phyloP scores from a whole-genome alignment of 371 early-diverging fungal species.

The Syncephalastrum contaminatum region DNA sequence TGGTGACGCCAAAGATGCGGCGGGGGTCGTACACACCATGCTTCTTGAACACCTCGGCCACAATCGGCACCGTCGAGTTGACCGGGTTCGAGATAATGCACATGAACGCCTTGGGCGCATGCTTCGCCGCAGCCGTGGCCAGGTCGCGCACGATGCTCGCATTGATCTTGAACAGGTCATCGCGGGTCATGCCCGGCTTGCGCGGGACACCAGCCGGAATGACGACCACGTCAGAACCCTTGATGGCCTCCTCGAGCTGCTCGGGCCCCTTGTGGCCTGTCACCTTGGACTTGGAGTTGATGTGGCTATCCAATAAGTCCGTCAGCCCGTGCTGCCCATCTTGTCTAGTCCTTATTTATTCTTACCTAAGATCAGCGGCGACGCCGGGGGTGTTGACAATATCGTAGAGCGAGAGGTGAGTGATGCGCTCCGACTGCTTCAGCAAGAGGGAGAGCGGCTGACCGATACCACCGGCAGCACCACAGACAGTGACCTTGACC shows the following conservation, averaged over 20 bases:
- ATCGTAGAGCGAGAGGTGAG: slow-evolving; percentile 72
- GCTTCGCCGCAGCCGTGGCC: slow-evolving; percentile 75
- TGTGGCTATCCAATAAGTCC: slow-evolving; percentile 43
- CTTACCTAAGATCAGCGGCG: slow-evolving; percentile 69
- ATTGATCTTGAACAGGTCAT: slow-evolving; percentile 87
- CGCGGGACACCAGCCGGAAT: slow-evolving; percentile 95
- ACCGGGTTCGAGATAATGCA: slow-evolving; percentile 91
- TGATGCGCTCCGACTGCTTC: slow-evolving; percentile 69
- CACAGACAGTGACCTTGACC: slow-evolving; percentile 80
- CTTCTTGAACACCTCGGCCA: slow-evolving; percentile 79
- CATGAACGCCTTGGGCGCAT: slow-evolving; percentile 80
- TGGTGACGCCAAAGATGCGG: slow-evolving; percentile 89
- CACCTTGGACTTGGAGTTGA: slow-evolving; percentile 72
- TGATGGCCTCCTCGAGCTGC: slow-evolving; percentile 48
- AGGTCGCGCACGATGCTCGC: slow-evolving; percentile 85
- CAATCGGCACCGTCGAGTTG: slow-evolving; percentile 91
- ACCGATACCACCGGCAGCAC: slow-evolving; percentile 92
- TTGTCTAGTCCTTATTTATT: slow-evolving; percentile 2
- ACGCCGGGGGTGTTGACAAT: slow-evolving; percentile 77
- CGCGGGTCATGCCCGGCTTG: slow-evolving; percentile 92
- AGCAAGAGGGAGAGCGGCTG: slow-evolving; percentile 87
- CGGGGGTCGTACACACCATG: slow-evolving; percentile 80
- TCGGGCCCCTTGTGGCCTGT: slow-evolving; percentile 45
- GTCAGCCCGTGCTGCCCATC: not conserved
- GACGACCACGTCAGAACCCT: slow-evolving; percentile 66